Percentiles rank a stretch among this genome's conserved stretches.
phyloP scores from a whole-genome alignment of 2,329 filamentous ascomycete species.

The Apiospora phragmitis region DNA sequence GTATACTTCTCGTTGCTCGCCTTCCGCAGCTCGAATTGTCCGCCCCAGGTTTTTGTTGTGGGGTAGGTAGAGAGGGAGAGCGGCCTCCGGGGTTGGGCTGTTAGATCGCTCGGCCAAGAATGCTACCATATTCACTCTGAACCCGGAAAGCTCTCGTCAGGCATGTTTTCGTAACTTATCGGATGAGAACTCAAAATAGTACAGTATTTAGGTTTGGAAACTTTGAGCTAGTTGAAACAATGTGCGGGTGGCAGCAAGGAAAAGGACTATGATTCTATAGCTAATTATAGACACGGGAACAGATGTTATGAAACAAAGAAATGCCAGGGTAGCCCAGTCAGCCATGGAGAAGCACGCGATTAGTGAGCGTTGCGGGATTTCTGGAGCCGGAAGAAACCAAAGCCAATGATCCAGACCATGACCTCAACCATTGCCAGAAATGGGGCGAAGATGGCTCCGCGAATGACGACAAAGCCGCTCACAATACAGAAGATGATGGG shows the following conservation, averaged over 20 bases:
- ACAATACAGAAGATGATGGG: constrained; percentile 56
- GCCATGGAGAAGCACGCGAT: background rate
- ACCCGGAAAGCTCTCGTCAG: background rate
- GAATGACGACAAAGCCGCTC: constrained; percentile 59
- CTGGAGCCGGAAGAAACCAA: constrained; percentile 39
- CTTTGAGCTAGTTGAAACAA: background rate
- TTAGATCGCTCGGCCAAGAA: background rate
- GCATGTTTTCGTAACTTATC: background rate
- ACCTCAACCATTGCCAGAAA: constrained; percentile 53
- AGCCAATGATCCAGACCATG: constrained; percentile 50
- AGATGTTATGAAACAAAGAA: background rate
- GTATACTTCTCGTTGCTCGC: background rate
- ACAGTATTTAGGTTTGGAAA: background rate
- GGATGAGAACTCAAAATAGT: background rate
- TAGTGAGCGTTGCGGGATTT: background rate
- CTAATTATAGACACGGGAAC: background rate
- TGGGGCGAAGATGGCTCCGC: constrained; percentile 61
- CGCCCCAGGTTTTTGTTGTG: background rate
- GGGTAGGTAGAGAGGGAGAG: background rate
- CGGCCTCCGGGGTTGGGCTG: background rate
- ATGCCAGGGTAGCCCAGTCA: background rate
- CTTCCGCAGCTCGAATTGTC: background rate
- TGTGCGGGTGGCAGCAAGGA: background rate
- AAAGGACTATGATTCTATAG: background rate
- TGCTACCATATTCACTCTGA: background rate